A percentile compares a stretch with the other conserved stretches of the same genome.
Evolutionary conservation across 1,284 basidiomycete genomes (phyloP).

Genomic region (Ceratobasidium sp.): DNA sequence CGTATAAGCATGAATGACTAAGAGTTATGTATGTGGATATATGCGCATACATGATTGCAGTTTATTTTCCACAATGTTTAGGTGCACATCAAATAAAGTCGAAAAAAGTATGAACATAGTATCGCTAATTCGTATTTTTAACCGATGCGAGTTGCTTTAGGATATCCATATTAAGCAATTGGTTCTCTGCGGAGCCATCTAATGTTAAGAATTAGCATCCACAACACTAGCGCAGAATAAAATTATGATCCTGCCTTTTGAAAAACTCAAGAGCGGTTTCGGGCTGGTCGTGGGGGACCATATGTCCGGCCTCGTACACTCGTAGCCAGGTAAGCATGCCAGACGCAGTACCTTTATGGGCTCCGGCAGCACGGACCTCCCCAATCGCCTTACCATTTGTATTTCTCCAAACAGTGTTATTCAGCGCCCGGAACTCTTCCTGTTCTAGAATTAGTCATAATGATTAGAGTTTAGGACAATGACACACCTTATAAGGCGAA

Average conservation of each 20-base stretch:
- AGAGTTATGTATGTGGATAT: too few relatives aligned
- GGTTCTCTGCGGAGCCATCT: not conserved
- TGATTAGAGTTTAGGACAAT: not conserved
- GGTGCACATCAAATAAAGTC: too few relatives aligned
- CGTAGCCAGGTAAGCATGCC: conserved; percentile 35
- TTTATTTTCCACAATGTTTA: too few relatives aligned
- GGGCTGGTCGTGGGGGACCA: conserved; percentile 32
- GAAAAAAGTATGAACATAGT: too few relatives aligned
- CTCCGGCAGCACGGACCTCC: conserved; percentile 23
- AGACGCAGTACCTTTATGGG: not conserved
- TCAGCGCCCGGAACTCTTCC: conserved; percentile 7
- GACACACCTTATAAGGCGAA: conserved; percentile 4
- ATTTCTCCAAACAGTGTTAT: conserved; percentile 15
- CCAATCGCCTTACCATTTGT: conserved; percentile 4
- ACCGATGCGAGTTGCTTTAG: too few relatives aligned
- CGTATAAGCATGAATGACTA: too few relatives aligned
- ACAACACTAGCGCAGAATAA: not conserved
- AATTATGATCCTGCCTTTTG: not conserved
- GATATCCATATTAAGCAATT: not conserved
- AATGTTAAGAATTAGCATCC: not conserved
- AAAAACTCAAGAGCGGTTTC: conserved; percentile 25
- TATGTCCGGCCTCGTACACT: conserved; percentile 28
- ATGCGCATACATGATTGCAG: too few relatives aligned
- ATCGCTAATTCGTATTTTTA: too few relatives aligned
- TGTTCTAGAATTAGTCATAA: not conserved